Percentiles rank a stretch among this genome's conserved stretches.
Conservation (phyloP, 2,329 filamentous ascomycete genomes). For the Paracorniculantispora psalliotae region DNA sequence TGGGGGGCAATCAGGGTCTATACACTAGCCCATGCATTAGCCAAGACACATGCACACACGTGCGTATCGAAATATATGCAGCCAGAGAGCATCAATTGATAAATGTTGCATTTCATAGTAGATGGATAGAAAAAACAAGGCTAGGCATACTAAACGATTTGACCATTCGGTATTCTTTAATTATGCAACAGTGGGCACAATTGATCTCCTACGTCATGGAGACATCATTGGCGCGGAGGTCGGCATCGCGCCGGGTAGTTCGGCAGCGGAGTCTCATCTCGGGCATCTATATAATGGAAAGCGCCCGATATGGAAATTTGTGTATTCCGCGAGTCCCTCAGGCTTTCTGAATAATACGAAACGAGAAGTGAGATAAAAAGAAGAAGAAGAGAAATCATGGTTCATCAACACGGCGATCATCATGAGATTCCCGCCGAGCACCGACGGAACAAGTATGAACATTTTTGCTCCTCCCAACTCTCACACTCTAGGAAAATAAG, state of each 20-base stretch:
- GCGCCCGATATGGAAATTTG: neutral
- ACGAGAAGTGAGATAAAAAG: neutral
- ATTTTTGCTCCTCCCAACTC: neutral
- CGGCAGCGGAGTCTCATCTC: neutral
- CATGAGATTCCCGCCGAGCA: constrained; percentile 47
- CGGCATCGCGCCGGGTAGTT: neutral
- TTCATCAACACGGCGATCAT: constrained; percentile 45
- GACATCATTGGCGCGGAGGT: neutral
- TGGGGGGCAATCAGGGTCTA: no score
- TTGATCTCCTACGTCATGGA: neutral
- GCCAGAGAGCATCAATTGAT: no score
- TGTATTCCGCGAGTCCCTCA: neutral
- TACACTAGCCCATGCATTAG: no score
- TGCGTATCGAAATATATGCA: no score
- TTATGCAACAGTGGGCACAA: neutral
- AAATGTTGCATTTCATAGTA: no score
- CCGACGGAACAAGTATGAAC: constrained; percentile 37
- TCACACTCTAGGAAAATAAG: no score
- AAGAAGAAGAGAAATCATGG: constrained; percentile 33
- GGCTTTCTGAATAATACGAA: neutral
- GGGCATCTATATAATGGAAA: neutral
- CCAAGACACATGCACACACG: no score
- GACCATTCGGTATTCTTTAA: no score
- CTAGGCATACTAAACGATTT: no score
- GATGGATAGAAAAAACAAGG: no score